phyloP scores from a whole-genome alignment of 768 basidiomycete genomes.

The Botryobasidium botryosum region DNA sequence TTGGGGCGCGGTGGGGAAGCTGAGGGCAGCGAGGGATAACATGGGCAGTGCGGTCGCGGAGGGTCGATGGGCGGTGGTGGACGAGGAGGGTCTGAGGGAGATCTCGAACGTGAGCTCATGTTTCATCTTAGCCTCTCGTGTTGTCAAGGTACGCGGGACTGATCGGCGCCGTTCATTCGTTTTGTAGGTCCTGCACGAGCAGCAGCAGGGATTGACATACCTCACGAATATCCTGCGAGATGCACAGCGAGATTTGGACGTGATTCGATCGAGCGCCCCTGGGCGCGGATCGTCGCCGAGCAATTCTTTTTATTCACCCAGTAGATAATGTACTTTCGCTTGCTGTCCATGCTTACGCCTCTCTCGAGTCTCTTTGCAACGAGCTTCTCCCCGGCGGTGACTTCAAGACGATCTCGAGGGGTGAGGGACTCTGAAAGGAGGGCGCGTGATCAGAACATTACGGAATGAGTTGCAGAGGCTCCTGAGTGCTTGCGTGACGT shows the following conservation, averaged over 20 bases:
- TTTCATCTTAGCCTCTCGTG: neutral
- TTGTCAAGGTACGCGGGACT: neutral
- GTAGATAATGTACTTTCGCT: too few species aligned
- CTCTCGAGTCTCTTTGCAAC: too few species aligned
- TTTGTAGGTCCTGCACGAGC: constrained; percentile 48
- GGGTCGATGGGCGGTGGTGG: constrained; percentile 55
- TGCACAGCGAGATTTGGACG: constrained; percentile 43
- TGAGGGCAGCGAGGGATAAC: constrained; percentile 38
- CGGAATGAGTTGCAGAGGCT: too few species aligned
- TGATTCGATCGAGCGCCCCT: constrained; percentile 30
- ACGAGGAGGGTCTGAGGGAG: constrained; percentile 65
- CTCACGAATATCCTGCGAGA: constrained; percentile 57
- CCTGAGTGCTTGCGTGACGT: too few species aligned
- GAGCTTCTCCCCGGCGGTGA: too few species aligned
- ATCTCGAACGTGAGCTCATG: constrained; percentile 44
- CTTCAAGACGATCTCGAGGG: too few species aligned
- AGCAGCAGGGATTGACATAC: constrained; percentile 67
- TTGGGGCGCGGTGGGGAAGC: constrained; percentile 67
- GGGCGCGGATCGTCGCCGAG: too few species aligned
- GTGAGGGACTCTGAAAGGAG: too few species aligned
- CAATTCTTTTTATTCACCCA: too few species aligned
- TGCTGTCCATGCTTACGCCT: too few species aligned
- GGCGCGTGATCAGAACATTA: too few species aligned
- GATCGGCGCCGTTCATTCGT: neutral
- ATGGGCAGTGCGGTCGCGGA: constrained; percentile 25